Base-by-base conservation (phyloP, 164 flowering plant genomes). In the Vitis rotundifolia region DNA sequence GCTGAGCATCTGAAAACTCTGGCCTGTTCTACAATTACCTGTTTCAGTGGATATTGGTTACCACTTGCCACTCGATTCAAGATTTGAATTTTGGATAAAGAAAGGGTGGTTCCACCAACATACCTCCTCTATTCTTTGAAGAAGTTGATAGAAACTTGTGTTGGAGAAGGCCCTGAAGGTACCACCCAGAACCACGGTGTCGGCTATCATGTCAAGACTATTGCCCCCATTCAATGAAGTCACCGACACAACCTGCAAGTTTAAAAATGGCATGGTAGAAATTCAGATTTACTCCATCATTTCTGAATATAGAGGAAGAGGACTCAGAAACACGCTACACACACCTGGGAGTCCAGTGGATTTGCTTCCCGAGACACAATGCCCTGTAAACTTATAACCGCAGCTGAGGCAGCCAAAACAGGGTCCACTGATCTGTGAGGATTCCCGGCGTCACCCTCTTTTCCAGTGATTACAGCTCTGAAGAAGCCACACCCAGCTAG, bases 401-500 rank as follows among this genome's bases (percentile, higher is more conserved):
- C 83, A n/a, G 90, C 86, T 0, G 98, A 87, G 50, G 94, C 89
- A 1, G 98, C 94, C 71, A 89, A 75, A 56, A 89, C 52, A 12
- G 93, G 82, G 70, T 91, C 91, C 10, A 73, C 77, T 5, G 80
- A 76, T 54, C 11, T 80, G 73, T 82, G 83, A 4, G 85, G 85
- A 63, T 66, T 67, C 22, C 78, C 81, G 1, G 82, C 81, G 48
- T 48, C 61, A 49, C 78, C 83, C 19, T 53, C 60, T 66, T 71
- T 77, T 2, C 88, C 81, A 29, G 74, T 82, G 29, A 93, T 88
- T 1, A 81, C 87, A 12, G 94, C 94, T 69, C 73, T 70, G 71
- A 94, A 91, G 68, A 90, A 82, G 48, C 98, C 99, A 71, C 92
- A 90, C 5, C 96, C 98, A 1, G 98, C 99, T 9, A 95, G 90